Evolutionary conservation across 2,329 filamentous ascomycete genomes (phyloP), one percentile per base, ranked within the genome.

Genomic region (Trichoderma gracile): DNA sequence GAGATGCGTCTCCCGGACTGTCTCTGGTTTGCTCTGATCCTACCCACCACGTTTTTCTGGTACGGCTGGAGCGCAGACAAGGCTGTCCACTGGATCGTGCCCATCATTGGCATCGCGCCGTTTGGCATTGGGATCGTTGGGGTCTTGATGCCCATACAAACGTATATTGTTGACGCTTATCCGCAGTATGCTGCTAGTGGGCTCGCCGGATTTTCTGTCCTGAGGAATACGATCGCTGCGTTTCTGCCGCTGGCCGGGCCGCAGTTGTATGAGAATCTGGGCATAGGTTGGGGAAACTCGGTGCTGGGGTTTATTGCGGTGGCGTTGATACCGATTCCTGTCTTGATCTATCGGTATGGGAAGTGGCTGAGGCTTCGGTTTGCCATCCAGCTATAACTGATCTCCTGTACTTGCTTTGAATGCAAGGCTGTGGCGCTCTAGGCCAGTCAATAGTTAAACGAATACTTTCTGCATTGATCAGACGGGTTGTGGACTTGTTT

Each of bases 221-320:
- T 76, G 63, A 71, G 74, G 60, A 89, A 85, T 2, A 75, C 86
- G 3, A 87, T 91, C 67, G 89, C 87, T 19, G 87, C 86, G 1
- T 87, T 84, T 0, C 90, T 92, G 72, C 89, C 89, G 0, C 79
- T 92, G 0, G 88, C 89, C 65, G 88, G 88, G 1, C 78, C 75
- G 0, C 81, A 86, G 14, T 82, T 91, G 79, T 89, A 88, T 71
- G 78, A 83, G 56, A 82, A 81, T 25, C 70, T 91, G 12, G 88
- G 88, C 0, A 81, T 89, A 9, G 81, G 82, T 0, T 84, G 82
- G 82, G 82, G 81, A 0, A 82, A 79, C 63, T 79, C 78, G 3
- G 67, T 84, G 58, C 69, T 85, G 38, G 83, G 81, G 0, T 83
- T 84, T 67, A 75, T 85, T 65, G 77, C 80, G 21, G 40, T 64